These are phyloP conservation scores for Russula foetens DNA, from an alignment of 768 basidiomycete species.

Conservation along the genomic window DNA sequence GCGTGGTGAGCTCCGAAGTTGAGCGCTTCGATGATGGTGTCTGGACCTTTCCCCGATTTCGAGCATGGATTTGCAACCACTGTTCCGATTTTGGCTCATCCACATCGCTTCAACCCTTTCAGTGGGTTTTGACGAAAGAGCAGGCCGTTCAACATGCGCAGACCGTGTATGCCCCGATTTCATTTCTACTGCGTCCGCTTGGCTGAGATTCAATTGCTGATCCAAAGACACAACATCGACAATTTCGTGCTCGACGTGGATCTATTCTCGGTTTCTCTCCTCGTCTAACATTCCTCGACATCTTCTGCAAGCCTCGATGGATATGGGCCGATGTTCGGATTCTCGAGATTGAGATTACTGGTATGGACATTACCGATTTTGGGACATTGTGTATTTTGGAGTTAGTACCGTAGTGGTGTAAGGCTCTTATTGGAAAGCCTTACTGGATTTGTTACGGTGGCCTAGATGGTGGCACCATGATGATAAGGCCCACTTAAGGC, in stretches of 20 bases:
- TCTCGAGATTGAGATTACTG: not conserved
- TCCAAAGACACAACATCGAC: slow-evolving; percentile 1
- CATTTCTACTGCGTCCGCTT: not conserved
- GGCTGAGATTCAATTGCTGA: not conserved
- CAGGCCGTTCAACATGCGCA: not conserved
- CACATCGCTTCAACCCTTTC: not conserved
- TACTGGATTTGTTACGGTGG: too few species aligned
- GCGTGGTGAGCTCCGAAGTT: not conserved
- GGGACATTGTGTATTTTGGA: not conserved
- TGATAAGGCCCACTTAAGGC: too few species aligned
- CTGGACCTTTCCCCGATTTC: not conserved
- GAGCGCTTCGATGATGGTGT: not conserved
- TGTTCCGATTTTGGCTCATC: not conserved
- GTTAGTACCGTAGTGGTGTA: not conserved
- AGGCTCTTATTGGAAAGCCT: too few species aligned
- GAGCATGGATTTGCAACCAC: slow-evolving; percentile 12
- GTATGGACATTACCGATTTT: not conserved
- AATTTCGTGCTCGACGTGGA: not conserved
- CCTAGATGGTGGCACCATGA: too few species aligned
- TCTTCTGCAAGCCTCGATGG: not conserved
- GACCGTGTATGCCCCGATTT: slow-evolving; percentile 2
- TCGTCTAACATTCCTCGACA: not conserved
- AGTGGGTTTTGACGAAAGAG: not conserved
- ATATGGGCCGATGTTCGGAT: too few species aligned
- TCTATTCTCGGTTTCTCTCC: not conserved